Conservation (phyloP, 78 protist genomes). For the Tieghemostelium lacteum region DNA sequence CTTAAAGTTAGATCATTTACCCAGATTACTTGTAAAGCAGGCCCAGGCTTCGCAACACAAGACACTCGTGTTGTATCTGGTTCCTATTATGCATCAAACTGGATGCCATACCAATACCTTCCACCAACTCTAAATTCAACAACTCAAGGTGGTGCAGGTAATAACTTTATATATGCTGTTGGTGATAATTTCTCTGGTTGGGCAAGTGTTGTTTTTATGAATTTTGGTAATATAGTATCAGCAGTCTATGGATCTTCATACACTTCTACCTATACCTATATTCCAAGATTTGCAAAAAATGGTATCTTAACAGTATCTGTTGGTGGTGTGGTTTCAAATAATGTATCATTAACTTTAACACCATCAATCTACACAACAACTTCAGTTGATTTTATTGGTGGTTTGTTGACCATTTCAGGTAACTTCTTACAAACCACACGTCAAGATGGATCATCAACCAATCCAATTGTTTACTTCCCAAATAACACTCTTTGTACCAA, state of each 20-base stretch:
- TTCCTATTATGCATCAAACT: too few species aligned
- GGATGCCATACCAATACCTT: too few species aligned
- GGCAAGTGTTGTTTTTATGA: background rate
- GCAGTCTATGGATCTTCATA: background rate
- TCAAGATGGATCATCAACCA: background rate
- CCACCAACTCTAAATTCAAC: background rate
- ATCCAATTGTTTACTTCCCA: background rate
- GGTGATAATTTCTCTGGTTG: background rate
- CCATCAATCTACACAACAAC: too few species aligned
- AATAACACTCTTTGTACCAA: background rate
- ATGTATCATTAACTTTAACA: too few species aligned
- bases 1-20: background rate
- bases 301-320: too few species aligned
- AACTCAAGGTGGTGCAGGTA: background rate
- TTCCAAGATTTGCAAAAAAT: too few species aligned
- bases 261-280: too few species aligned
- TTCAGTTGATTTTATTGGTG: too few species aligned
- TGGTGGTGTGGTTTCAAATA: too few species aligned
- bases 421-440: background rate
- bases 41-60: background rate
- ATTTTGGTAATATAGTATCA: background rate
- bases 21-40: background rate
- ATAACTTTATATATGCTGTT: background rate
- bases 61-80: background rate
- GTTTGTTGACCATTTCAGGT: constrained; percentile 2